A percentile compares a stretch with the other conserved stretches of the same genome.
These are phyloP conservation scores for Sugiyamaella smithiae DNA, from an alignment of 805 yeast genomes.

Conservation along the genomic window DNA sequence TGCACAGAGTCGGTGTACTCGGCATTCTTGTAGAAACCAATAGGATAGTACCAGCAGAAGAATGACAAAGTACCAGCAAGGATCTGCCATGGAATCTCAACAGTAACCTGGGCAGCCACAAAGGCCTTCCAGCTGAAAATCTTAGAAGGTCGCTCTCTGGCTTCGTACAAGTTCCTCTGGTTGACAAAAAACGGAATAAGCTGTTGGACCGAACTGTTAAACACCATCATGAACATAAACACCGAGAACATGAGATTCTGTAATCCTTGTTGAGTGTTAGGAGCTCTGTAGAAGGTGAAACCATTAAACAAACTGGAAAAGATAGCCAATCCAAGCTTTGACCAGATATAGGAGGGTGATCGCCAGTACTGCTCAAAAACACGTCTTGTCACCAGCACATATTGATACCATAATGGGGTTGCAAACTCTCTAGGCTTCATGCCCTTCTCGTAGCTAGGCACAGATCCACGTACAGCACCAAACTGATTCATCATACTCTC, in stretches of 20 bases:
- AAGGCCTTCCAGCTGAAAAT: conserved; percentile 68
- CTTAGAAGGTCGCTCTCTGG: conserved; percentile 69
- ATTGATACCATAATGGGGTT: conserved; percentile 42
- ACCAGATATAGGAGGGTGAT: conserved; percentile 59
- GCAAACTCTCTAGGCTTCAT: conserved; percentile 39
- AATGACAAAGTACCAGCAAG: conserved; percentile 60
- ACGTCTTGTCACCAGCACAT: conserved; percentile 46
- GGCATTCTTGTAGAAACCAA: conserved; percentile 64
- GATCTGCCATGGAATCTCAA: conserved; percentile 66
- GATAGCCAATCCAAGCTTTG: conserved; percentile 51
- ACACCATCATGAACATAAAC: conserved; percentile 62
- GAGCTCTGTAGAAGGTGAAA: conserved; percentile 65
- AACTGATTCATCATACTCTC: conserved; percentile 60
- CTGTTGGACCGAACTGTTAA: conserved; percentile 58
- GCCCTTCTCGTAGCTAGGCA: conserved; percentile 40
- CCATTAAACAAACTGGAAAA: conserved; percentile 61
- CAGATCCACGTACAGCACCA: conserved; percentile 36
- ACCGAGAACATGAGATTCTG: conserved; percentile 81
- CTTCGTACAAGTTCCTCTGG: conserved; percentile 65
- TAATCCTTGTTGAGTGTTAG: conserved; percentile 59
- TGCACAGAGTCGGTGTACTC: conserved; percentile 41
- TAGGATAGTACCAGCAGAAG: conserved; percentile 66
- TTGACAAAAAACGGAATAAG: conserved; percentile 57
- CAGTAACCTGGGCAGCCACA: conserved; percentile 58
- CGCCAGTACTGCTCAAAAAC: conserved; percentile 63